phyloP scores from a whole-genome alignment of 1,139 yeast species.

The Suhomyces bolitotheri region DNA sequence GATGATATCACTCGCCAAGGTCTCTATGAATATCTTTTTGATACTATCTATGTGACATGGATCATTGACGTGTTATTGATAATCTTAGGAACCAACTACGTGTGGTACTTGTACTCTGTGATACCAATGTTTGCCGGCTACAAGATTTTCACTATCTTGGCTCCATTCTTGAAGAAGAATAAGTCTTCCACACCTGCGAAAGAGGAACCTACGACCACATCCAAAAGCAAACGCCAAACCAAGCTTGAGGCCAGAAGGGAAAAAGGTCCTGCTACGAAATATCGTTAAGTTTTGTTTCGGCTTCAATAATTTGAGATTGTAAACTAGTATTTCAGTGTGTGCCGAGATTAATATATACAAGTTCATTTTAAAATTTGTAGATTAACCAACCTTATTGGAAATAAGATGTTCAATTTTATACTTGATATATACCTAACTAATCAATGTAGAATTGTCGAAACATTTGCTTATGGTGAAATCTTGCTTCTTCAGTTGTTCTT shows the following conservation, averaged over 20 bases:
- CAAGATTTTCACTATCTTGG: constrained; percentile 41
- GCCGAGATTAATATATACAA: too few species aligned
- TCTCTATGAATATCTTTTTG: constrained; percentile 75
- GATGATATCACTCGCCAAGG: constrained; percentile 68
- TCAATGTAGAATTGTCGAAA: too few species aligned
- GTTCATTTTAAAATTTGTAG: too few species aligned
- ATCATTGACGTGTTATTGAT: constrained; percentile 56
- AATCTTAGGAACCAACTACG: constrained; percentile 55
- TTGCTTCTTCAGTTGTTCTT: too few species aligned
- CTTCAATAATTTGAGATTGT: too few species aligned
- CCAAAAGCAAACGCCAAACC: constrained; percentile 49
- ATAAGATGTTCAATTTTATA: too few species aligned
- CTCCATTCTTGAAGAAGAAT: constrained; percentile 22
- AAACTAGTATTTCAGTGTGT: too few species aligned
- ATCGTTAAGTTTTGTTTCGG: constrained; percentile 12
- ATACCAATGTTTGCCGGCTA: constrained; percentile 56
- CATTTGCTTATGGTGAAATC: too few species aligned
- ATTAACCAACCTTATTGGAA: too few species aligned
- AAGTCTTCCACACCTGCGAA: constrained; percentile 15
- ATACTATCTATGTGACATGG: constrained; percentile 71
- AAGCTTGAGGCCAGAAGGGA: constrained; percentile 49
- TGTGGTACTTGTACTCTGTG: constrained; percentile 57
- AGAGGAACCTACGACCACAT: constrained; percentile 16
- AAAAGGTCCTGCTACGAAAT: constrained; percentile 32
- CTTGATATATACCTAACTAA: too few species aligned